phyloP scores from a whole-genome alignment of 345 rosid species.

The Citrus cavaleriei region DNA sequence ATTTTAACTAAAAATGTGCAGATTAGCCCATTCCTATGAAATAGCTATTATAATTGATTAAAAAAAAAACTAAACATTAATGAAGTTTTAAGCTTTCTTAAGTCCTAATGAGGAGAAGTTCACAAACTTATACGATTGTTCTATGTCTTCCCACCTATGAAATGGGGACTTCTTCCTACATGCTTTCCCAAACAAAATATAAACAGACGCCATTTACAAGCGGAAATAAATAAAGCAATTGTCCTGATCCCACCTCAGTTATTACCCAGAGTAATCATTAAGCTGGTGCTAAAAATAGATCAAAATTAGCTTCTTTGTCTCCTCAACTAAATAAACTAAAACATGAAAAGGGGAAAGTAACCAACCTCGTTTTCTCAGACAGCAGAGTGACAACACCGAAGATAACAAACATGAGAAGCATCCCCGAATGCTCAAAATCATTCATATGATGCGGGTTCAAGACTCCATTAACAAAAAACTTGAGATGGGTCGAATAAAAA shows the following conservation, averaged over 20 bases:
- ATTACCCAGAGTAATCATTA: neutral
- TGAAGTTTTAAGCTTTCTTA: neutral
- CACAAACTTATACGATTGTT: neutral
- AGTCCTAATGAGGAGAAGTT: neutral
- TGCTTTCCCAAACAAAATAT: neutral
- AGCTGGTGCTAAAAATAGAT: neutral
- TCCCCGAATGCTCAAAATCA: conserved; percentile 92
- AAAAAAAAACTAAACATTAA: neutral
- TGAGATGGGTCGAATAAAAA: conserved; percentile 89
- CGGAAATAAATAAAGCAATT: neutral
- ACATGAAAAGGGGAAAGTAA: conserved; percentile 1
- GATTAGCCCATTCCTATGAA: neutral
- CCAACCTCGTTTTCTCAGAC: conserved; percentile 78
- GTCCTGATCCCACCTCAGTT: no score
- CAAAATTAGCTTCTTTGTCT: neutral
- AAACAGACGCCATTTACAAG: neutral
- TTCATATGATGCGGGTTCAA: conserved; percentile 89
- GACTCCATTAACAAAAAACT: conserved; percentile 65
- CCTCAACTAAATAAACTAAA: neutral
- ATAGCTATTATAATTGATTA: neutral
- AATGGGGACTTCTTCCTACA: neutral
- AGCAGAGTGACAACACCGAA: conserved; percentile 65
- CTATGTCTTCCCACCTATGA: neutral
- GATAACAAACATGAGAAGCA: conserved; percentile 94
- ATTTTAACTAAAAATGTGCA: neutral